Conservation (phyloP, 140 eudicot species). For the Erigeron philadelphicus region DNA sequence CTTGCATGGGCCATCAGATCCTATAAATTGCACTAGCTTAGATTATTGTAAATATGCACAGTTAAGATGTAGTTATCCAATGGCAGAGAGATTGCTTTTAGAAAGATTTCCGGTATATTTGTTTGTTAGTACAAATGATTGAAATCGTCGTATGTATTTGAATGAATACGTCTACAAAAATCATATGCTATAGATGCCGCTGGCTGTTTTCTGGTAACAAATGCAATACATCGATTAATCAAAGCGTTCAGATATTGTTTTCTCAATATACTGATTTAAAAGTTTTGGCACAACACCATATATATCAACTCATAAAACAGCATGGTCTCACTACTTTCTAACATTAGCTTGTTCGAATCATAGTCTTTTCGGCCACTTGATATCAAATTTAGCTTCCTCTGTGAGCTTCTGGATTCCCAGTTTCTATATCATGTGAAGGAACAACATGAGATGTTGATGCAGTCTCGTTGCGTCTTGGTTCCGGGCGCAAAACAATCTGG, state of each 20-base stretch:
- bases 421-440: constrained; percentile 34
- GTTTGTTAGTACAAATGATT: no score
- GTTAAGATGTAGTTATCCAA: no score
- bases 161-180: no score
- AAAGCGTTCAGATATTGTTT: constrained; percentile 12
- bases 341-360: neutral
- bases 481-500: constrained; percentile 31
- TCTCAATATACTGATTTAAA: constrained; percentile 21
- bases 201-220: no score
- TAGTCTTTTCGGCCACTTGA: neutral
- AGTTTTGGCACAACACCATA: neutral
- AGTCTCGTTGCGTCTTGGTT: constrained; percentile 32
- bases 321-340: constrained; percentile 3
- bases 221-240: constrained; percentile 11
- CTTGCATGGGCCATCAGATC: no score
- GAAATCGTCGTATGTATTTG: no score
- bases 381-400: constrained; percentile 28
- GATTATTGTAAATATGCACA: no score
- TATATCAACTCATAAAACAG: constrained; percentile 16
- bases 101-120: no score
- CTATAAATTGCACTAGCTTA: no score
- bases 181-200: no score
- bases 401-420: constrained; percentile 33
- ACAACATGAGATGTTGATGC: constrained; percentile 23
- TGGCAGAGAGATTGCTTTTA: no score